Conservation (phyloP, 495 filamentous ascomycete genomes). For the Tuber microsphaerosporum region DNA sequence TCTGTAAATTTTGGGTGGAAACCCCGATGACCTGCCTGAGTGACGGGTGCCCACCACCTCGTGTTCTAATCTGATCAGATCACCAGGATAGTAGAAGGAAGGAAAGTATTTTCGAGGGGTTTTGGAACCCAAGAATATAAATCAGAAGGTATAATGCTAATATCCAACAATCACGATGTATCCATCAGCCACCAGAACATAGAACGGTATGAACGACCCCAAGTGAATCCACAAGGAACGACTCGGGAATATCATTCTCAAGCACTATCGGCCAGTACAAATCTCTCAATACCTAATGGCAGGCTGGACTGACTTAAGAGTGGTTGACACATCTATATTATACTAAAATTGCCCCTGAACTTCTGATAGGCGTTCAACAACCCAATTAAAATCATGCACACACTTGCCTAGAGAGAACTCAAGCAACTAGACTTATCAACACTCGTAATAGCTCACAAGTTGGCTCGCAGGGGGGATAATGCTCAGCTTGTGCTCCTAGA, state of each 20-base stretch:
- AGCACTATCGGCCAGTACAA: background rate
- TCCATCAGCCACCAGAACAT: background rate
- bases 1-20: background rate
- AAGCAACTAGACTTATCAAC: background rate
- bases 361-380: background rate
- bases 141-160: background rate
- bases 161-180: background rate
- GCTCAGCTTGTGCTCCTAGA: background rate
- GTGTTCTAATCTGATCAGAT: background rate
- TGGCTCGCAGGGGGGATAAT: background rate
- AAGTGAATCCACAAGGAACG: background rate
- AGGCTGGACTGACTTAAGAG: background rate
- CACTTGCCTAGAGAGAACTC: accelerated
- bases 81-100: background rate
- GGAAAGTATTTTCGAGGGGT: background rate
- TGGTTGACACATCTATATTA: background rate
- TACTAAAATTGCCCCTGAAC: background rate
- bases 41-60: background rate
- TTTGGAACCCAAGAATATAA: background rate
- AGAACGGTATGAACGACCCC: background rate
- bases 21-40: background rate
- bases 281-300: background rate
- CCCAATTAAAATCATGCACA: background rate
- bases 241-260: background rate
- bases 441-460: background rate